Conservation (phyloP, 2,329 filamentous ascomycete genomes). For the Colletotrichum agaves region DNA sequence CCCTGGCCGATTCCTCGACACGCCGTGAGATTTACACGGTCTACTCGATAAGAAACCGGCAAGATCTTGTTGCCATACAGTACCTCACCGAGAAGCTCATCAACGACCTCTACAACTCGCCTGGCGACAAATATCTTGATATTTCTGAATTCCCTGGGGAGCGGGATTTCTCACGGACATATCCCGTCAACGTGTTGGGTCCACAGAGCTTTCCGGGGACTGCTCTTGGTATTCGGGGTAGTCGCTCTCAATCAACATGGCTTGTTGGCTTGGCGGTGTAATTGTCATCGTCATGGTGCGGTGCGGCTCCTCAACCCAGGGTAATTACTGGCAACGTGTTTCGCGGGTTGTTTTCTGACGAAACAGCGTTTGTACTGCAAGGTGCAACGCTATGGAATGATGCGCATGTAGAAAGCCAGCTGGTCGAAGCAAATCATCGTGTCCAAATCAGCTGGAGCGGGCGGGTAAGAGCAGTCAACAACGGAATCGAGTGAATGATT, state of each 20-base stretch:
- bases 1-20: background rate
- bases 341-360: slow-evolving; percentile 40
- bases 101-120: slow-evolving; percentile 36
- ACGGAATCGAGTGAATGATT: background rate
- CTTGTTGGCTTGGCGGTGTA: slow-evolving; percentile 34
- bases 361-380: slow-evolving; percentile 39
- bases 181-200: background rate
- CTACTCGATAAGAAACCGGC: slow-evolving; percentile 25
- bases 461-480: background rate
- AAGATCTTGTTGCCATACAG: slow-evolving; percentile 29
- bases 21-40: slow-evolving; percentile 37
- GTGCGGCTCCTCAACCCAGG: slow-evolving; percentile 39
- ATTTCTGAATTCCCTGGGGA: slow-evolving; percentile 36
- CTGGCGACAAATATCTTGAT: slow-evolving; percentile 35
- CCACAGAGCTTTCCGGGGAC: background rate
- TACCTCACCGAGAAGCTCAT: slow-evolving; percentile 39
- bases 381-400: slow-evolving; percentile 38
- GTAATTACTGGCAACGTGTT: slow-evolving; percentile 41
- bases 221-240: background rate
- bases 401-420: slow-evolving; percentile 1
- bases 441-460: slow-evolving; percentile 8
- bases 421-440: background rate
- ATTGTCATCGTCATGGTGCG: slow-evolving; percentile 36
- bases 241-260: slow-evolving; percentile 29
- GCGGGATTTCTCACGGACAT: slow-evolving; percentile 29